These are phyloP conservation scores for Cornus controversa DNA, from an alignment of 148 eudicot species.

Conservation along the genomic window DNA sequence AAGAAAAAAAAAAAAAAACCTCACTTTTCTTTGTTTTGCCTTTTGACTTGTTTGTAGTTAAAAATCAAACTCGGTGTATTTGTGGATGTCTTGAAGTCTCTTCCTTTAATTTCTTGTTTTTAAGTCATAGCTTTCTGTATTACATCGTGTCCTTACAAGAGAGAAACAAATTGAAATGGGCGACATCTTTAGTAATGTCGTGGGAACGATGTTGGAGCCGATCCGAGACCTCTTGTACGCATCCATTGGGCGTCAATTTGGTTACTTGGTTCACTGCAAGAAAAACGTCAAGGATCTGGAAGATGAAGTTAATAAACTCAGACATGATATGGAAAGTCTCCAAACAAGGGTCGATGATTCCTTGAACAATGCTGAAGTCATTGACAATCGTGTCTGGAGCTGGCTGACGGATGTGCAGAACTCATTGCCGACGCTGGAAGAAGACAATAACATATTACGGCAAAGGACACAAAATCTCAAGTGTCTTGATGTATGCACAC, in stretches of 20 bases:
- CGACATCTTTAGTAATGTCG: too few species aligned
- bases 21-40: too few species aligned
- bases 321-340: too few species aligned
- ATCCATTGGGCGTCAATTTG: background rate
- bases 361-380: background rate
- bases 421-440: background rate
- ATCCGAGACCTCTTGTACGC: background rate
- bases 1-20: too few species aligned
- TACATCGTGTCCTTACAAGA: too few species aligned
- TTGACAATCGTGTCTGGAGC: background rate
- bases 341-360: background rate
- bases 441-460: background rate
- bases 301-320: background rate
- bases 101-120: too few species aligned
- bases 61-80: too few species aligned
- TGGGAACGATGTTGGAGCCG: too few species aligned
- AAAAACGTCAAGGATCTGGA: background rate
- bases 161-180: too few species aligned
- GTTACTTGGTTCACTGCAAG: background rate
- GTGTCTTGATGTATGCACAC: background rate
- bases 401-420: constrained; percentile 5
- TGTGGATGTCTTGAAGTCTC: too few species aligned
- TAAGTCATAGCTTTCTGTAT: too few species aligned
- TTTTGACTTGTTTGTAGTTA: constrained; percentile 11
- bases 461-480: background rate